These are phyloP conservation scores for Thozetella sp. DNA, from an alignment of 495 filamentous ascomycete species.

Conservation along the genomic window DNA sequence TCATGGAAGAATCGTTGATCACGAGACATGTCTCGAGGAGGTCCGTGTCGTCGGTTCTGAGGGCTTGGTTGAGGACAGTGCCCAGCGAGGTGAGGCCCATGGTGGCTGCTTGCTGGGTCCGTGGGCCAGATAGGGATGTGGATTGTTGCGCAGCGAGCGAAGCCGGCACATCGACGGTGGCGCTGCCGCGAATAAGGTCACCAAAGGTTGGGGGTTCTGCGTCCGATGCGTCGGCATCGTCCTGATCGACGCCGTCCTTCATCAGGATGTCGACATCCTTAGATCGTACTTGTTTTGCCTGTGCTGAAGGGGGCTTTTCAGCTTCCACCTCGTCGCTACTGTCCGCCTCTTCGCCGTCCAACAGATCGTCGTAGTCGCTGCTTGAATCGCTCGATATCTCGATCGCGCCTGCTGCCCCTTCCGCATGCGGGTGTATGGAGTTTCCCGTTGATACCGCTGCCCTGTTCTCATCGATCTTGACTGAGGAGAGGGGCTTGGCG, in stretches of 20 bases:
- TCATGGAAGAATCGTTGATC: slow-evolving; percentile 68
- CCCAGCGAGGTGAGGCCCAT: slow-evolving; percentile 81
- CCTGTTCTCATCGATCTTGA: slow-evolving; percentile 75
- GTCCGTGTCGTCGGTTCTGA: slow-evolving; percentile 83
- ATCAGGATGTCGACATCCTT: slow-evolving; percentile 24
- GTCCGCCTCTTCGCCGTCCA: slow-evolving; percentile 31
- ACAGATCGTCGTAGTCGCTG: slow-evolving; percentile 35
- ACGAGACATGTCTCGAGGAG: slow-evolving; percentile 93
- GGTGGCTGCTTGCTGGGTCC: slow-evolving; percentile 42
- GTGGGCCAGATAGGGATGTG: slow-evolving; percentile 28
- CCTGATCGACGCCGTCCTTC: slow-evolving; percentile 45
- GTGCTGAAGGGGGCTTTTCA: slow-evolving; percentile 8
- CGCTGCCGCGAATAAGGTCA: slow-evolving; percentile 77
- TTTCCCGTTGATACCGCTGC: slow-evolving; percentile 56
- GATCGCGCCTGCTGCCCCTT: slow-evolving; percentile 32
- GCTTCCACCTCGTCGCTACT: slow-evolving; percentile 20
- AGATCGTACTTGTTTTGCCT: neutral
- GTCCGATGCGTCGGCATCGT: slow-evolving; percentile 45
- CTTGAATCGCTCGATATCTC: slow-evolving; percentile 59
- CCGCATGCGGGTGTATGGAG: slow-evolving; percentile 22
- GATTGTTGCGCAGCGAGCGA: slow-evolving; percentile 46
- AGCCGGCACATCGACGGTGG: slow-evolving; percentile 77
- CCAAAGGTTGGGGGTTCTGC: slow-evolving; percentile 74
- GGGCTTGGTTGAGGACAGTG: slow-evolving; percentile 88
- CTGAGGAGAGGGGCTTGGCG: slow-evolving; percentile 56